phyloP scores from a whole-genome alignment of 192 early-diverging fungal genomes.

The Coemansia sp. region DNA sequence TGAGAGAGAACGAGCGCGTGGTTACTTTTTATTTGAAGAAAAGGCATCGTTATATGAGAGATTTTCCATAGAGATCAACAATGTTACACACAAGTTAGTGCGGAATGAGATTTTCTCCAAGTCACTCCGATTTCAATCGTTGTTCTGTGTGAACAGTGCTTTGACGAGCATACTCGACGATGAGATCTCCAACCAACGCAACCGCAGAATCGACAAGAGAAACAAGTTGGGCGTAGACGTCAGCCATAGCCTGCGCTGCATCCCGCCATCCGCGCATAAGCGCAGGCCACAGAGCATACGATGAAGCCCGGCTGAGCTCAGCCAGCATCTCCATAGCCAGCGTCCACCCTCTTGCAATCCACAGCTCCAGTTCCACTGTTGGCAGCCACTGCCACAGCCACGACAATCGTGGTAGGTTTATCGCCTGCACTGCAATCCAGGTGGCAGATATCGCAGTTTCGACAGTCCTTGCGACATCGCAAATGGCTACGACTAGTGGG shows the following conservation, averaged over 20 bases:
- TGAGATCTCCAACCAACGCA: slow-evolving; percentile 29
- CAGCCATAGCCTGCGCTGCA: slow-evolving; percentile 26
- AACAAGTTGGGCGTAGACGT: slow-evolving; percentile 34
- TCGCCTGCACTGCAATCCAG: background rate
- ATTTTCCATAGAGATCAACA: too few species aligned
- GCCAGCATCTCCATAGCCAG: background rate
- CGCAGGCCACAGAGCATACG: slow-evolving; percentile 18
- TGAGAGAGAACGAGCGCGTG: background rate
- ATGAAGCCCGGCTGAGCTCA: background rate
- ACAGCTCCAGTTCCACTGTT: background rate
- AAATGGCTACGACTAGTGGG: background rate
- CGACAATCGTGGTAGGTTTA: background rate
- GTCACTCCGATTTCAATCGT: background rate
- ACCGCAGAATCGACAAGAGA: slow-evolving; percentile 24
- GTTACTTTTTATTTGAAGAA: background rate
- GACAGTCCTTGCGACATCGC: background rate
- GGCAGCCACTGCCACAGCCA: background rate
- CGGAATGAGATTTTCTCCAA: background rate
- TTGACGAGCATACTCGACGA: slow-evolving; percentile 37
- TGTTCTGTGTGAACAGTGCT: slow-evolving; percentile 23
- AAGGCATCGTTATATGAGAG: background rate
- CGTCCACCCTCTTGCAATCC: background rate
- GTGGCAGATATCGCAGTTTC: background rate
- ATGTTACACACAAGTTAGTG: background rate
- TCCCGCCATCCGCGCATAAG: slow-evolving; percentile 22